phyloP scores from a whole-genome alignment of 352 stramenopile species.

The Pythium grandisporangium region DNA sequence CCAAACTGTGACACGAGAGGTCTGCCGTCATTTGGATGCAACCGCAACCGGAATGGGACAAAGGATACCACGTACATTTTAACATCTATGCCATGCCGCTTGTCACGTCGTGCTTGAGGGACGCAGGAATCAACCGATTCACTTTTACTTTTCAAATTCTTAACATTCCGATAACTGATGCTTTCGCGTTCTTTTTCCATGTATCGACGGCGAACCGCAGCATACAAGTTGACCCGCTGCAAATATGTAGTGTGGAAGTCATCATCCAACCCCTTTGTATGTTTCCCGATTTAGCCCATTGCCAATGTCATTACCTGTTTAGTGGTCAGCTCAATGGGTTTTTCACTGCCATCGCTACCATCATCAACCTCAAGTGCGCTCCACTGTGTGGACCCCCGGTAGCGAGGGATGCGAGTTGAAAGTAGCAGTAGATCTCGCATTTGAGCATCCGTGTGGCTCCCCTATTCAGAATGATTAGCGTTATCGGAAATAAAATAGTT shows the following conservation, averaged over 20 bases:
- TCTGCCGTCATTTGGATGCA: too few species aligned
- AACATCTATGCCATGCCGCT: too few species aligned
- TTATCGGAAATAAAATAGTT: neutral
- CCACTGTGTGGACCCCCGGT: neutral
- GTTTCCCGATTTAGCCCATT: too few species aligned
- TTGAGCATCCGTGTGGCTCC: conserved; percentile 21
- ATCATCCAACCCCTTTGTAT: too few species aligned
- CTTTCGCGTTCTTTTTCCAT: conserved; percentile 44
- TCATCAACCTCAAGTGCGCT: conserved; percentile 2
- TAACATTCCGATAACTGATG: conserved; percentile 3
- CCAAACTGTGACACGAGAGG: conserved; percentile 14
- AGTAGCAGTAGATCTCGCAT: conserved; percentile 29
- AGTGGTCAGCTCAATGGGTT: neutral
- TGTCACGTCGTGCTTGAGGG: neutral
- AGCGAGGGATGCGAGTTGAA: conserved; percentile 5
- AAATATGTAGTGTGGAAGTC: neutral
- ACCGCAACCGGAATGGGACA: too few species aligned
- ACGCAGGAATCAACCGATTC: neutral
- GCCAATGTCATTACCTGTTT: too few species aligned
- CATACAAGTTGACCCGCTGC: conserved; percentile 38
- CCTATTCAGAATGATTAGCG: conserved; percentile 5
- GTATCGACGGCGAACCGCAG: conserved; percentile 39
- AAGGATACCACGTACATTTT: too few species aligned
- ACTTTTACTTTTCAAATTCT: conserved; percentile 2
- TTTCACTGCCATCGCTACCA: conserved; percentile 1